A percentile compares a stretch with the other conserved stretches of the same genome.
These are phyloP conservation scores for Madurella mycetomatis DNA, from an alignment of 2,329 filamentous ascomycete species.

Conservation along the genomic window DNA sequence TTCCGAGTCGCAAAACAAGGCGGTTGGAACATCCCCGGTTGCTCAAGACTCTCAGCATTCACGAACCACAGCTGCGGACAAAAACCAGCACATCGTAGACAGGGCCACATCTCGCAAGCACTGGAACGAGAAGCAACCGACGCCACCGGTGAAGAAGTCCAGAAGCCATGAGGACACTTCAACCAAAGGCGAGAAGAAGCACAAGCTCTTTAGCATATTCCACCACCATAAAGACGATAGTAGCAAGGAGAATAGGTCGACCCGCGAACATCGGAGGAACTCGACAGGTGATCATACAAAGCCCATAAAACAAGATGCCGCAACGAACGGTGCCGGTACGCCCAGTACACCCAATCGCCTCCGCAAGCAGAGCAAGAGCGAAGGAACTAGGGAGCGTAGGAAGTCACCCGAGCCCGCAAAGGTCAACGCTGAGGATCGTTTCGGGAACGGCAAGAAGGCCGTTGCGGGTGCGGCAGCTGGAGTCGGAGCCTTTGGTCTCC, in stretches of 20 bases:
- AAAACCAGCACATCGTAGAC: neutral
- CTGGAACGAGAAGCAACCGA: neutral
- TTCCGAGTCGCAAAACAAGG: neutral
- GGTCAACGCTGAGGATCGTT: neutral
- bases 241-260: slow-evolving; percentile 4
- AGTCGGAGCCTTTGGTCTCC: slow-evolving; percentile 14
- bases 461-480: slow-evolving; percentile 17
- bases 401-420: neutral
- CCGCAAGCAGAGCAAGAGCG: slow-evolving; percentile 11
- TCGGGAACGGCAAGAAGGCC: slow-evolving; percentile 13
- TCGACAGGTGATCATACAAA: neutral
- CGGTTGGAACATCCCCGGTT: neutral
- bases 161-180: slow-evolving; percentile 9
- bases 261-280: slow-evolving; percentile 3
- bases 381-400: neutral
- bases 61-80: neutral
- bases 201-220: slow-evolving; percentile 24
- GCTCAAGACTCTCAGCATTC: neutral
- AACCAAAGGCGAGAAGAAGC: slow-evolving; percentile 17
- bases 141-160: slow-evolving; percentile 7
- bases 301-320: neutral
- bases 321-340: neutral
- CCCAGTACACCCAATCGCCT: slow-evolving; percentile 3
- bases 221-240: slow-evolving; percentile 21
- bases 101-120: slow-evolving; percentile 4